Conservation (phyloP, 371 early-diverging fungal species). For the Mucor racemosus region DNA sequence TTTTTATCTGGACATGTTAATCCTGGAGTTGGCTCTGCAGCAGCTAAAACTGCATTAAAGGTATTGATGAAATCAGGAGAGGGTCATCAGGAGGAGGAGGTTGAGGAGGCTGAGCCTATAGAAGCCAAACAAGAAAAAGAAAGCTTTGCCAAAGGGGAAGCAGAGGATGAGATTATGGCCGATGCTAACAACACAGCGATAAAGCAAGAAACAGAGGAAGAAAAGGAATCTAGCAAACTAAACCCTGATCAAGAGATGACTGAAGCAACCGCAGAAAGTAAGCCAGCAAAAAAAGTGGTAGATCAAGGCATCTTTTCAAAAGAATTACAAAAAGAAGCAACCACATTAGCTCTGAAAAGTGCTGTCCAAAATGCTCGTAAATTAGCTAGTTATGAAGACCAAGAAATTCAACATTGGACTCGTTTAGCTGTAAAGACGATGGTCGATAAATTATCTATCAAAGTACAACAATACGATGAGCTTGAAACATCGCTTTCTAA, state of each 20-base stretch:
- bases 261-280: not conserved
- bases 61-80: constrained; percentile 33
- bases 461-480: constrained; percentile 91
- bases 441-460: constrained; percentile 82
- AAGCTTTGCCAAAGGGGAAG: not conserved
- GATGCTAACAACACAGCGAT: not conserved
- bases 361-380: constrained; percentile 67
- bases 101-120: not conserved
- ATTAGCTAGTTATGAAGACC: constrained; percentile 75
- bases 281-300: not conserved
- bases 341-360: constrained; percentile 59
- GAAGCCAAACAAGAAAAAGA: not conserved
- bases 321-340: constrained; percentile 54
- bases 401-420: constrained; percentile 82
- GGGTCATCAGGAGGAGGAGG: not conserved
- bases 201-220: not conserved
- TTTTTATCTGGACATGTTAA: constrained; percentile 52
- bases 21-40: constrained; percentile 52
- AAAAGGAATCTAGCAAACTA: not conserved
- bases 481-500: constrained; percentile 81
- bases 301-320: constrained; percentile 30
- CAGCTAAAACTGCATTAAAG: constrained; percentile 49
- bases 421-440: constrained; percentile 83
- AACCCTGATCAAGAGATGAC: not conserved
- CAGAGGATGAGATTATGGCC: not conserved